These are phyloP conservation scores for Zopfia rhizophila DNA, from an alignment of 2,329 filamentous ascomycete genomes.

Conservation along the genomic window DNA sequence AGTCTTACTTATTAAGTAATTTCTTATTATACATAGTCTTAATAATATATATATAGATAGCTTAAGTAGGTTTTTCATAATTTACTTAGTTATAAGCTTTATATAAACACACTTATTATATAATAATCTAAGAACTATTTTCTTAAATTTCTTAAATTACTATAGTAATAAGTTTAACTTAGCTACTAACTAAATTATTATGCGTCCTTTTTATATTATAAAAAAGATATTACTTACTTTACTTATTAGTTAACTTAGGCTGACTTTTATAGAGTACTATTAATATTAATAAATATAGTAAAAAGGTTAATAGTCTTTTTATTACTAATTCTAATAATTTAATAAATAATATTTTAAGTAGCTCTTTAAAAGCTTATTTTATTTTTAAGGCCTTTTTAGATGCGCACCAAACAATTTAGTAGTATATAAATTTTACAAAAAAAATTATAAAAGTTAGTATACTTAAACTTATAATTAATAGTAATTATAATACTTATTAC, in stretches of 20 bases:
- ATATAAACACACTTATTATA: conserved; percentile 85
- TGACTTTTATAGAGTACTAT: conserved; percentile 23
- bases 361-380: conserved; percentile 74
- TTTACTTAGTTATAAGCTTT: conserved; percentile 91
- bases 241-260: conserved; percentile 19
- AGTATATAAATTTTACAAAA: conserved; percentile 62
- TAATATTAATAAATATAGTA: conserved; percentile 42
- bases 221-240: conserved; percentile 69
- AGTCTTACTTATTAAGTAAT: conserved; percentile 91
- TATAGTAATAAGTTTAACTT: conserved; percentile 87
- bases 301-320: conserved; percentile 70
- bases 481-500: conserved; percentile 85
- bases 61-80: conserved; percentile 92
- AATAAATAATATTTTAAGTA: conserved; percentile 89
- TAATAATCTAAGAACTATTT: conserved; percentile 79
- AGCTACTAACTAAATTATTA: conserved; percentile 74
- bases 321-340: conserved; percentile 92
- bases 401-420: conserved; percentile 48
- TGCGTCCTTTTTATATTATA: conserved; percentile 80
- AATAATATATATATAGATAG: conserved; percentile 94
- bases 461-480: conserved; percentile 76
- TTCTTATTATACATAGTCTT: conserved; percentile 85
- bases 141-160: conserved; percentile 88
- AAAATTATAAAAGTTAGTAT: conserved; percentile 62
- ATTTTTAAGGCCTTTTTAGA: conserved; percentile 77